Evolutionary conservation across 2,329 filamentous ascomycete genomes (phyloP), one percentile per base, ranked within the genome.

Genomic region (Capronia coronata): DNA sequence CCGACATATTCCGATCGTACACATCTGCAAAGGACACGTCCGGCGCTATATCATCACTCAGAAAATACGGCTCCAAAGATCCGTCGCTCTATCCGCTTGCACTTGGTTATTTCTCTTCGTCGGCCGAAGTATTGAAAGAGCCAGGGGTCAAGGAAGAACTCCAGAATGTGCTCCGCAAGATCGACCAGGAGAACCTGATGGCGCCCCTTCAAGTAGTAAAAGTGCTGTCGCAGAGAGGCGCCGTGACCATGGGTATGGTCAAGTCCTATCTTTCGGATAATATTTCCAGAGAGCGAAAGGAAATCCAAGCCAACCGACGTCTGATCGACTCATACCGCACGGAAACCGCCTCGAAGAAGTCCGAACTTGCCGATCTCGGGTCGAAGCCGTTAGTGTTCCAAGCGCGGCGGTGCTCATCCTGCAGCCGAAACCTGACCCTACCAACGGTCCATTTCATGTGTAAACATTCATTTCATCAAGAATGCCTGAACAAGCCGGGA

Each of bases 171-270:
- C 75, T 98, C 9, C 78, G 81, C 57, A 89, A 87, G 62, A 97
- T 98, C 59, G 87, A 96, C 64, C 78, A 84, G 55, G 89, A 95
- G 61, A 84, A 87, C 1, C 78, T 98, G 30, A 93, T 98, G 87
- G 91, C 93, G 0, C 93, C 93, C 0, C 73, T 98, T 2, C 93
- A 98, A 66, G 93, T 98, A 25, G 93, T 98, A 13, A 91, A 98
- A 67, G 93, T 90, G 0, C 78, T 98, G 11, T 83, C 79, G 53
- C 77, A 78, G 45, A 86, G 85, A 59, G 79, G 83, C 4, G 87
- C 96, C 2, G 91, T 94, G 1, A 97, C 89, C 0, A 96, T 98
- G 87, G 93, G 91, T 43, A 89, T 97, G 78, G 84, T 98, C 55
- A 97, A 96, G 69, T 82, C 83, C 4, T 98, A 98, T 67, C 80